These are phyloP conservation scores for Acrasis kona DNA, from an alignment of 78 protist genomes.

Conservation along the genomic window DNA sequence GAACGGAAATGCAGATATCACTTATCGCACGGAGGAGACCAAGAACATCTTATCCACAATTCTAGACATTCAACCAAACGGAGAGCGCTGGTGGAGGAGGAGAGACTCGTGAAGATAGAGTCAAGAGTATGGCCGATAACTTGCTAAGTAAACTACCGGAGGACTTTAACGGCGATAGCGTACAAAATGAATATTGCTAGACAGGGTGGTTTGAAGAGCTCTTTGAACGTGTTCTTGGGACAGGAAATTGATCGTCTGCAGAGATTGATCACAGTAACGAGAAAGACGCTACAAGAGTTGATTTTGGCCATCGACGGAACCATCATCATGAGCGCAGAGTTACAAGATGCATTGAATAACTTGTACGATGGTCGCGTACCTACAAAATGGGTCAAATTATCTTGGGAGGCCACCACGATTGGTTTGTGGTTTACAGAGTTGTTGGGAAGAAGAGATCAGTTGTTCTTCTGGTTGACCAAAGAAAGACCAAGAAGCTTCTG, in stretches of 20 bases:
- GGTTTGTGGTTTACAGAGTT: conserved; percentile 64
- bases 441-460: conserved; percentile 44
- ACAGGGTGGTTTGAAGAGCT: conserved; percentile 17
- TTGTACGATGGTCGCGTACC: conserved; percentile 63
- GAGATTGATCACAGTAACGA: conserved; percentile 16
- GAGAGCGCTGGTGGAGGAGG: conserved; percentile 46
- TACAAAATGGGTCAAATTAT: conserved; percentile 19
- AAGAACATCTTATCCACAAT: conserved; percentile 40
- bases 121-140: conserved; percentile 25
- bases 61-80: conserved; percentile 69
- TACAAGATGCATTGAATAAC: conserved; percentile 31
- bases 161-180: conserved; percentile 28
- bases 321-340: conserved; percentile 52
- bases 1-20: conserved; percentile 77
- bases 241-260: conserved; percentile 74
- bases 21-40: conserved; percentile 35
- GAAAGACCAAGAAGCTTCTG: conserved; percentile 57
- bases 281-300: conserved; percentile 36
- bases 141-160: conserved; percentile 53
- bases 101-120: conserved; percentile 55
- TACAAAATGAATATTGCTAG: neutral
- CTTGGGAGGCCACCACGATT: conserved; percentile 55
- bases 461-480: conserved; percentile 35
- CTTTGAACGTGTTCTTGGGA: conserved; percentile 58
- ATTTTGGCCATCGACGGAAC: conserved; percentile 71